Evolutionary conservation across 148 eudicot species (phyloP).

Genomic region (Chenopodium suecicum): DNA sequence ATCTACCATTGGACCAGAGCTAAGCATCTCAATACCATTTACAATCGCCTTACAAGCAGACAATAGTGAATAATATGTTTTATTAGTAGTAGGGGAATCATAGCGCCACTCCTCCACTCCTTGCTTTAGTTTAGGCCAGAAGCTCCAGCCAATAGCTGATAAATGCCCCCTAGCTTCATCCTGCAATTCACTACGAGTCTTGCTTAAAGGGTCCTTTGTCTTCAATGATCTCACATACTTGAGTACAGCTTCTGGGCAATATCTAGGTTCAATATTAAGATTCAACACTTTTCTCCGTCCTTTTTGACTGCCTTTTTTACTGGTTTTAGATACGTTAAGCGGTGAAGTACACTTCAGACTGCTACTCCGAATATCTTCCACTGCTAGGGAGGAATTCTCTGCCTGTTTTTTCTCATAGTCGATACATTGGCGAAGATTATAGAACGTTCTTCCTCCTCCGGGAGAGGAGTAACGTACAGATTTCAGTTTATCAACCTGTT

Average conservation of each 20-base stretch:
- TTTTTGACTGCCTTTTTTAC: not conserved
- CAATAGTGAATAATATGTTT: slow-evolving; percentile 40
- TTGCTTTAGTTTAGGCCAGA: slow-evolving; percentile 19
- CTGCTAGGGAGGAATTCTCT: slow-evolving; percentile 18
- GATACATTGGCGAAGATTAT: slow-evolving; percentile 35
- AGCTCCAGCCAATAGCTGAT: slow-evolving; percentile 62
- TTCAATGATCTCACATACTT: slow-evolving; percentile 35
- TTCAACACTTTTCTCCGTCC: not conserved
- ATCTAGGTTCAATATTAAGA: slow-evolving; percentile 48
- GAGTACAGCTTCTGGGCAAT: slow-evolving; percentile 52
- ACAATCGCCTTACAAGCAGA: slow-evolving; percentile 47
- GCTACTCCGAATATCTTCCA: slow-evolving; percentile 17
- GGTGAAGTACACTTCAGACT: slow-evolving; percentile 10
- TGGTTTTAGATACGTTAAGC: not conserved
- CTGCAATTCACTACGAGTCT: slow-evolving; percentile 2
- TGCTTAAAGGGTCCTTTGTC: not conserved
- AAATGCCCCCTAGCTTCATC: slow-evolving; percentile 58
- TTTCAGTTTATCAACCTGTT: slow-evolving; percentile 9
- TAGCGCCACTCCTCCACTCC: slow-evolving; percentile 40
- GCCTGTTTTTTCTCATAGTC: not conserved
- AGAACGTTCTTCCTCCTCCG: slow-evolving; percentile 29
- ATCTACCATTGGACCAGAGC: slow-evolving; percentile 19
- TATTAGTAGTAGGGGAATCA: slow-evolving; percentile 41
- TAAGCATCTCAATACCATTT: slow-evolving; percentile 19
- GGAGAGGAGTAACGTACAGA: slow-evolving; percentile 57